Conservation (phyloP, 257 asterid species). For the Capsicum rhomboideum region DNA sequence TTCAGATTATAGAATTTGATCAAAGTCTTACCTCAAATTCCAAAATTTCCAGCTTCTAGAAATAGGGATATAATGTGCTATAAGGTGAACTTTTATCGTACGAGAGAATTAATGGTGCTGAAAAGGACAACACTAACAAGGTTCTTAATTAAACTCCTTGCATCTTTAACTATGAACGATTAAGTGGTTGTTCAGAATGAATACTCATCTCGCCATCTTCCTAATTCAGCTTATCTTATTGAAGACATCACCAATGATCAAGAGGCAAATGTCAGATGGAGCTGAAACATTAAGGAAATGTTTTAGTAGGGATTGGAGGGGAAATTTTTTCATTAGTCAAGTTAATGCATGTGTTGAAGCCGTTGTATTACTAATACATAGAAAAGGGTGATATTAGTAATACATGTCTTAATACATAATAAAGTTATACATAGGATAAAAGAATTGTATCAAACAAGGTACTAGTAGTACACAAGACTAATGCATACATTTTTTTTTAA, state of each 20-base stretch:
- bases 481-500: too few relatives aligned
- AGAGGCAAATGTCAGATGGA: too few relatives aligned
- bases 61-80: conserved; percentile 16
- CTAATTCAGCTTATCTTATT: background rate
- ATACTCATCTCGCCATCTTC: background rate
- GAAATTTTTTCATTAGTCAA: too few relatives aligned
- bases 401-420: too few relatives aligned
- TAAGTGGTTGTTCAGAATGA: conserved; percentile 10
- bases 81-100: background rate
- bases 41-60: conserved; percentile 11
- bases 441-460: too few relatives aligned
- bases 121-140: background rate
- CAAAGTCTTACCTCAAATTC: conserved; percentile 17
- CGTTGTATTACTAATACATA: too few relatives aligned
- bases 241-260: conserved; percentile 32
- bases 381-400: too few relatives aligned
- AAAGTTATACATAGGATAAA: too few relatives aligned
- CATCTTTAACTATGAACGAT: conserved; percentile 6
- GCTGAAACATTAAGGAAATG: too few relatives aligned
- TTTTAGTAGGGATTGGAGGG: too few relatives aligned
- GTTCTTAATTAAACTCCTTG: background rate
- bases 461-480: too few relatives aligned
- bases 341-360: too few relatives aligned
- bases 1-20: background rate
- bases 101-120: conserved; percentile 1